Percentiles rank a stretch among this genome's conserved stretches.
phyloP scores from a whole-genome alignment of 2,329 filamentous ascomycete genomes.

The Fusarium goolgardi region DNA sequence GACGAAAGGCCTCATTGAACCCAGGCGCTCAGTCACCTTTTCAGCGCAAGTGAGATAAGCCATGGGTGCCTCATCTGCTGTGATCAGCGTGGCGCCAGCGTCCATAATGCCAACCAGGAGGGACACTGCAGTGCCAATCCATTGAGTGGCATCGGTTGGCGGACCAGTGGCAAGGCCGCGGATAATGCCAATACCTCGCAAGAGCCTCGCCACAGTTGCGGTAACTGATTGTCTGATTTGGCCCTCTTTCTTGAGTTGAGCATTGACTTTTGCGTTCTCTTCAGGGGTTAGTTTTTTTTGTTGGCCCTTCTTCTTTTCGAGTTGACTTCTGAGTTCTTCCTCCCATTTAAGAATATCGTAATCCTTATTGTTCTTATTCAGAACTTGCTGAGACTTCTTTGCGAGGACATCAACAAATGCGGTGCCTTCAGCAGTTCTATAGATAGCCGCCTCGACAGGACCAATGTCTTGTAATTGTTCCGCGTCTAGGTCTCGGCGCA shows the following conservation, averaged over 20 bases:
- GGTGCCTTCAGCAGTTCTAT: conserved; percentile 88
- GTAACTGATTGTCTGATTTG: conserved; percentile 80
- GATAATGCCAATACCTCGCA: conserved; percentile 88
- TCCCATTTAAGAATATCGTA: conserved; percentile 98
- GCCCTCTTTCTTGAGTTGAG: conserved; percentile 88
- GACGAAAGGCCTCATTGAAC: conserved; percentile 81
- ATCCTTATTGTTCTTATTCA: conserved; percentile 92
- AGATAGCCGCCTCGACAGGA: conserved; percentile 91
- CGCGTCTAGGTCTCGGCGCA: conserved; percentile 78
- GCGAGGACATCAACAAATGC: conserved; percentile 91
- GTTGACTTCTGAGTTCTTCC: conserved; percentile 84
- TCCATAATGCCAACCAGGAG: conserved; percentile 79
- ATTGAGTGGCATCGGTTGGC: conserved; percentile 86
- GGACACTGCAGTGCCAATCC: conserved; percentile 86
- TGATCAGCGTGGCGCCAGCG: conserved; percentile 82
- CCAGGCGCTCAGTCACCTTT: conserved; percentile 78
- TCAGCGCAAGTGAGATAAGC: conserved; percentile 85
- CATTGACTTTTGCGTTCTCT: conserved; percentile 89
- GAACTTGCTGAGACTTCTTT: conserved; percentile 76
- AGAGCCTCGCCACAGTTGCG: conserved; percentile 74
- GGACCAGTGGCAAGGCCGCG: conserved; percentile 84
- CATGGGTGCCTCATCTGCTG: conserved; percentile 80
- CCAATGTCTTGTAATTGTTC: conserved; percentile 78
- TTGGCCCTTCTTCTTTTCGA: conserved; percentile 93
- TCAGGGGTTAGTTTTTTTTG: conserved; percentile 92